Evolutionary conservation across 2,329 filamentous ascomycete species (phyloP).

Genomic region (Aspergillus sp.): DNA sequence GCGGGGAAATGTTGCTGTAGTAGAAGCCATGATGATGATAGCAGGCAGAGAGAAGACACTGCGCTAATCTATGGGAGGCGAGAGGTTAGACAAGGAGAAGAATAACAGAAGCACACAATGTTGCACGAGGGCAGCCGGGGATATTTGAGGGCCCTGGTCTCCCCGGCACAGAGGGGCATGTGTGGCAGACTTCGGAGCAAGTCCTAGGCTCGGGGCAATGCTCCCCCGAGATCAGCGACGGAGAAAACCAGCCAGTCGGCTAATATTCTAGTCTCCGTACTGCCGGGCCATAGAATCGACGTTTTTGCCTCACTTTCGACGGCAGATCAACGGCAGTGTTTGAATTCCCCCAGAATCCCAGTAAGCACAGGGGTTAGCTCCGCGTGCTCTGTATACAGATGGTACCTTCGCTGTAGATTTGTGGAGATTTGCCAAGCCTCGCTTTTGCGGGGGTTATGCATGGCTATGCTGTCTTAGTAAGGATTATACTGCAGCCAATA

Average conservation of each 20-base stretch:
- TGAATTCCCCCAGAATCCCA: background rate
- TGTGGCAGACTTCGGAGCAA: constrained; percentile 9
- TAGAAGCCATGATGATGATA: constrained; percentile 30
- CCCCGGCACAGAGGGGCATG: constrained; percentile 4
- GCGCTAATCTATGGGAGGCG: background rate
- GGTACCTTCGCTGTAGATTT: background rate
- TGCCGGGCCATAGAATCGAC: background rate
- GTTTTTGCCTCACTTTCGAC: background rate
- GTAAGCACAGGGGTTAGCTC: background rate
- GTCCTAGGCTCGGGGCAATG: constrained; percentile 28
- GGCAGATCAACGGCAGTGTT: background rate
- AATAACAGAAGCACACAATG: constrained; percentile 14
- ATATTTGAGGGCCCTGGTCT: constrained; percentile 21
- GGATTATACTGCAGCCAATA: background rate
- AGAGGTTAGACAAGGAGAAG: constrained; percentile 5
- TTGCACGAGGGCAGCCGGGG: constrained; percentile 4
- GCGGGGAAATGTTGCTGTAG: constrained; percentile 36
- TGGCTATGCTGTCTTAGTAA: background rate
- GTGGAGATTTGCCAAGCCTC: background rate
- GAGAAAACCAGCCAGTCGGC: background rate
- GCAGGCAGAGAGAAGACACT: background rate
- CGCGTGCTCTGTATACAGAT: background rate
- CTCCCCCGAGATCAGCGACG: constrained; percentile 26
- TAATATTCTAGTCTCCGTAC: background rate
- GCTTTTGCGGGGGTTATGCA: constrained; percentile 9